A percentile compares a stretch with the other conserved stretches of the same genome.
phyloP scores from a whole-genome alignment of 176 grass and related monocot genomes.

The Zizania latifolia region DNA sequence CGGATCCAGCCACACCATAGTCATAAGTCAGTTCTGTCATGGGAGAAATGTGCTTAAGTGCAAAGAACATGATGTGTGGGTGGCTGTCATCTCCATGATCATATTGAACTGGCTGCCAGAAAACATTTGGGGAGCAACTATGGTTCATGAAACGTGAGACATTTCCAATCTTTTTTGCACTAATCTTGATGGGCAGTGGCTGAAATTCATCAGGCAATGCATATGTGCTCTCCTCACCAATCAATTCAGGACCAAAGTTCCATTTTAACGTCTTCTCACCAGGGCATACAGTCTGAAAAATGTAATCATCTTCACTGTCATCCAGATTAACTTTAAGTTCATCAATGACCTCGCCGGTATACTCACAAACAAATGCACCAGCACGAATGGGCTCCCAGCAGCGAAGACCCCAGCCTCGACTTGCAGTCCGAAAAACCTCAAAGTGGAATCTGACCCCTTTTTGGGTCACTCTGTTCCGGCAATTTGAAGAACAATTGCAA shows the following conservation, averaged over 20 bases:
- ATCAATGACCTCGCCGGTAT: conserved; percentile 44
- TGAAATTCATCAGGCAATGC: conserved; percentile 42
- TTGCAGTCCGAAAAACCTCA: conserved; percentile 50
- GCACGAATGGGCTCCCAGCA: conserved; percentile 62
- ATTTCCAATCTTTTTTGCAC: conserved; percentile 61
- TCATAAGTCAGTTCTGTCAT: conserved; percentile 80
- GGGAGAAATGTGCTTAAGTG: conserved; percentile 67
- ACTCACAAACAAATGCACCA: conserved; percentile 58
- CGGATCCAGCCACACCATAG: conserved; percentile 43
- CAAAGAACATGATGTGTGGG: conserved; percentile 72
- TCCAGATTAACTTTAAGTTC: conserved; percentile 19
- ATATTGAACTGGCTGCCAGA: conserved; percentile 71
- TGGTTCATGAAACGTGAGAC: conserved; percentile 80
- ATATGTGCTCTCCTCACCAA: conserved; percentile 33
- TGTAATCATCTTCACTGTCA: conserved; percentile 36
- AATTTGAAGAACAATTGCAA: conserved; percentile 43
- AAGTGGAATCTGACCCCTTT: conserved; percentile 46
- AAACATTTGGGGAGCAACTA: conserved; percentile 78
- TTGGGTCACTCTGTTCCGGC: conserved; percentile 49
- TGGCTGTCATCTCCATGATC: conserved; percentile 54
- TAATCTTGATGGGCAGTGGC: conserved; percentile 52
- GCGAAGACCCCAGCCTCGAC: conserved; percentile 53
- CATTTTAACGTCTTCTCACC: conserved; percentile 22
- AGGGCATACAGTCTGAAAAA: conserved; percentile 24
- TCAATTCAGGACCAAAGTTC: conserved; percentile 57